Evolutionary conservation across 257 asterid genomes (phyloP).

Genomic region (Misopates orontium): DNA sequence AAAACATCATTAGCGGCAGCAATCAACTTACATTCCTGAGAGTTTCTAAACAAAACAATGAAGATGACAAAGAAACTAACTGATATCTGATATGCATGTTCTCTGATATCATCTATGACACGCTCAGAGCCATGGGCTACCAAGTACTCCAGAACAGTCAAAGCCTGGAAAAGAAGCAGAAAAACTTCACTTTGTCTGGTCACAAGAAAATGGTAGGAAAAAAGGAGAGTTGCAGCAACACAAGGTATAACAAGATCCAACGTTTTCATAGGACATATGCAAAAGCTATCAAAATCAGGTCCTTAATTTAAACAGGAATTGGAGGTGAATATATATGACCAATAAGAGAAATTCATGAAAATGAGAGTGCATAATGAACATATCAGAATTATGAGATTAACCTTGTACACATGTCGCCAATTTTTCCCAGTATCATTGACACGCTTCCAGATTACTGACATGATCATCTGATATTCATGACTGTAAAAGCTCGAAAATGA

Average conservation of each 20-base stretch:
- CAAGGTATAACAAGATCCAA: constrained; percentile 3
- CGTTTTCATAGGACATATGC: background rate
- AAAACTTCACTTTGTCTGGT: constrained; percentile 18
- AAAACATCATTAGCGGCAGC: constrained; percentile 27
- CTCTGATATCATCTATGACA: constrained; percentile 88
- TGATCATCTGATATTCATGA: constrained; percentile 93
- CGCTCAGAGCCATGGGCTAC: constrained; percentile 96
- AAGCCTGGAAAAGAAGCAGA: constrained; percentile 54
- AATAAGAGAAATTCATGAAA: background rate
- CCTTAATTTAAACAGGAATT: too few species aligned
- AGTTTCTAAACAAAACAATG: constrained; percentile 23
- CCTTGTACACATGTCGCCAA: constrained; percentile 99
- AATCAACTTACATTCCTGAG: background rate
- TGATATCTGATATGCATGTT: constrained; percentile 94
- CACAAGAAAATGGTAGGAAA: constrained; percentile 6
- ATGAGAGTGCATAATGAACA: background rate
- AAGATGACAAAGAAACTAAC: constrained; percentile 47
- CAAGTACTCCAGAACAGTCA: constrained; percentile 88
- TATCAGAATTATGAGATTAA: constrained; percentile 18
- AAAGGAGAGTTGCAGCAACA: too few species aligned
- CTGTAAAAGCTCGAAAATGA: constrained; percentile 42
- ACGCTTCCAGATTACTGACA: constrained; percentile 96
- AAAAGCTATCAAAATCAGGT: too few species aligned
- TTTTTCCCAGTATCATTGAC: constrained; percentile 88
- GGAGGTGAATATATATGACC: background rate